Evolutionary conservation across 768 basidiomycete species (phyloP).

Genomic region (Calvatia gigantea): DNA sequence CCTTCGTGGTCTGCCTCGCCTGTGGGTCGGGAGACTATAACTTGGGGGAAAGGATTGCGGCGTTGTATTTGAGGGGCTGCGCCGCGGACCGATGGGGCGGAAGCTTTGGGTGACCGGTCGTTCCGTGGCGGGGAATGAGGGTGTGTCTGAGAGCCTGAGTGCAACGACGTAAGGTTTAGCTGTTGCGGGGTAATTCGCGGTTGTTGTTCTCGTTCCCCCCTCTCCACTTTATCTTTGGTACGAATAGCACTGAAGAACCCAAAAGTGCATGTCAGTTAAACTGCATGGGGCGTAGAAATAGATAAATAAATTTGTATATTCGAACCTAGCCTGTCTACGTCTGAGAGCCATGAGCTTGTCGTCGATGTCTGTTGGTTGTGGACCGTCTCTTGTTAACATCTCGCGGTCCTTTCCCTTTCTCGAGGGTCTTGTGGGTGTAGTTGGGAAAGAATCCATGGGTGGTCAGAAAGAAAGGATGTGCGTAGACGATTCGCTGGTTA

Average conservation of each 20-base stretch:
- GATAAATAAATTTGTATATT: slow-evolving; percentile 25
- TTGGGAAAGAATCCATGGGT: slow-evolving; percentile 12
- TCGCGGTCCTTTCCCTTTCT: slow-evolving; percentile 44
- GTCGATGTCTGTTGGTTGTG: slow-evolving; percentile 43
- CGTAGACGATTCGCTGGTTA: slow-evolving; percentile 6
- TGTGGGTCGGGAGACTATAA: slow-evolving; percentile 30
- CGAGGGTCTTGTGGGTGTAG: slow-evolving; percentile 19
- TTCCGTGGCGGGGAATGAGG: slow-evolving; percentile 18
- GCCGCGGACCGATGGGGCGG: slow-evolving; percentile 22
- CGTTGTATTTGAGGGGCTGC: slow-evolving; percentile 24
- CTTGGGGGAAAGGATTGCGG: slow-evolving; percentile 33
- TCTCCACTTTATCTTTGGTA: slow-evolving; percentile 44
- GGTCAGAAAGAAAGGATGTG: slow-evolving; percentile 17
- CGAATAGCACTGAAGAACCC: slow-evolving; percentile 35
- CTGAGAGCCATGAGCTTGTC: slow-evolving; percentile 67
- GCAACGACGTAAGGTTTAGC: slow-evolving; percentile 22
- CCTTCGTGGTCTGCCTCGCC: slow-evolving; percentile 65
- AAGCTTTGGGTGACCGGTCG: slow-evolving; percentile 28
- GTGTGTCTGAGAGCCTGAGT: slow-evolving; percentile 20
- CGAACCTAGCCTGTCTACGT: slow-evolving; percentile 62
- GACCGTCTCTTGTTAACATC: slow-evolving; percentile 19
- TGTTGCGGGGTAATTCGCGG: slow-evolving; percentile 15
- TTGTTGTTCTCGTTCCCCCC: slow-evolving; percentile 25
- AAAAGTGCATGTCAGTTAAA: slow-evolving; percentile 1
- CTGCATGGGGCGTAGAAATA: slow-evolving; percentile 1